Percentiles rank a stretch among this genome's conserved stretches.
Evolutionary conservation across 805 yeast species (phyloP).

Genomic region (Cyberlindnera petersonii): DNA sequence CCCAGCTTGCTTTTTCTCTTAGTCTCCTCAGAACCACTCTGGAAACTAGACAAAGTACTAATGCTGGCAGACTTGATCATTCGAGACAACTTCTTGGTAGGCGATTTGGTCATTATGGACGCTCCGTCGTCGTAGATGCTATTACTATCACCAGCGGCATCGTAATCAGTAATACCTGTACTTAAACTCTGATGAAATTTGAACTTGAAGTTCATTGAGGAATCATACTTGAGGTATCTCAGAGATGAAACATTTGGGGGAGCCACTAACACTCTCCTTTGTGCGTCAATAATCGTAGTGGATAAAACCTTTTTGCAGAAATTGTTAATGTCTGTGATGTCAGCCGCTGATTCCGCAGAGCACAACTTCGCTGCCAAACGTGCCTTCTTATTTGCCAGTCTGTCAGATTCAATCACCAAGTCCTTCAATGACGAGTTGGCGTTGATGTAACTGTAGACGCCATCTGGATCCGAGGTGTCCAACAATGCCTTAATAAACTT

Average conservation of each 20-base stretch:
- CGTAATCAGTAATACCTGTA: no score
- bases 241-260: conserved; percentile 7
- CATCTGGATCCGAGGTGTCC: conserved; percentile 24
- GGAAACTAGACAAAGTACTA: conserved; percentile 22
- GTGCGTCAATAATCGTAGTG: conserved; percentile 18
- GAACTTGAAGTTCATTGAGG: conserved; percentile 14
- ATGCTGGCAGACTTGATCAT: conserved; percentile 30
- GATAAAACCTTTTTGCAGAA: conserved; percentile 10
- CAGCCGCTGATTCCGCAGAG: conserved; percentile 18
- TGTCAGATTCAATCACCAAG: conserved; percentile 22
- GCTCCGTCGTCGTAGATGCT: no score
- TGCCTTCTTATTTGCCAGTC: conserved; percentile 20
- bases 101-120: conserved; percentile 15
- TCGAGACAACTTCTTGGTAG: conserved; percentile 21
- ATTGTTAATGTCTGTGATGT: conserved; percentile 7
- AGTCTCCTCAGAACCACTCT: conserved; percentile 3
- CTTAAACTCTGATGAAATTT: no score
- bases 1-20: conserved; percentile 9
- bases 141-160: no score
- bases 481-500: conserved; percentile 49
- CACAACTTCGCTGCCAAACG: conserved; percentile 24
- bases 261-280: conserved; percentile 11
- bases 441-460: conserved; percentile 22
- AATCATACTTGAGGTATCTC: conserved; percentile 16
- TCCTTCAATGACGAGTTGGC: conserved; percentile 23